Evolutionary conservation across 2,329 filamentous ascomycete species (phyloP), one percentile per base, ranked within the genome.

Genomic region (Alternaria alternata): DNA sequence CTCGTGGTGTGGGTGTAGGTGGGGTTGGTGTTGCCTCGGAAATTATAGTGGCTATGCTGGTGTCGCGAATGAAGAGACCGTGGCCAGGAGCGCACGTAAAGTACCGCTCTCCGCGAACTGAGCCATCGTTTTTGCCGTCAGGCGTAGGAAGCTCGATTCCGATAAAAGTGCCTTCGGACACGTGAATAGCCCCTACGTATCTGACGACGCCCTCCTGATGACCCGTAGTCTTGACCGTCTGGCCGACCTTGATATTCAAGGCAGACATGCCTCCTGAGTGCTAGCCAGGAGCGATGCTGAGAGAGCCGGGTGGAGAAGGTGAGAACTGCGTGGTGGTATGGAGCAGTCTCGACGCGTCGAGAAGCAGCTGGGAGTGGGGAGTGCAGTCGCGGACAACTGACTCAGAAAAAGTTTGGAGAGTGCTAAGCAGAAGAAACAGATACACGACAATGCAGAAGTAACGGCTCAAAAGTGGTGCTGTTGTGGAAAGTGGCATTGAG

Each of bases 91-190:
- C 77, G 69, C 94, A 98, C 51, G 94, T 88, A 71, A 98, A 98
- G 77, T 98, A 98, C 20, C 92, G 85, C 75, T 92, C 87, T 63
- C 93, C 94, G 78, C 94, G 88, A 47, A 98, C 92, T 56, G 91
- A 90, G 66, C 94, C 94, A 84, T 98, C 93, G 72, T 98, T 98
- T 83, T 98, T 98, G 32, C 95, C 94, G 20, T 86, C 87, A 54
- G 89, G 84, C 47, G 92, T 90, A 53, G 93, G 88, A 57, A 98
- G 87, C 82, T 97, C 94, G 61, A 98, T 87, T 65, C 94, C 94
- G 60, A 97, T 84, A 93, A 94, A 98, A 63, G 91, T 88, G 64
- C 94, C 94, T 6, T 85, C 82, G 59, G 93, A 64, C 97, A 98
- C 97, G 70, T 87, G 83, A 38, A 94, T 93, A 56, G 86, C 82